These are phyloP conservation scores for Cladosporium oxysporum DNA, from an alignment of 2,329 filamentous ascomycete species.

Conservation along the genomic window DNA sequence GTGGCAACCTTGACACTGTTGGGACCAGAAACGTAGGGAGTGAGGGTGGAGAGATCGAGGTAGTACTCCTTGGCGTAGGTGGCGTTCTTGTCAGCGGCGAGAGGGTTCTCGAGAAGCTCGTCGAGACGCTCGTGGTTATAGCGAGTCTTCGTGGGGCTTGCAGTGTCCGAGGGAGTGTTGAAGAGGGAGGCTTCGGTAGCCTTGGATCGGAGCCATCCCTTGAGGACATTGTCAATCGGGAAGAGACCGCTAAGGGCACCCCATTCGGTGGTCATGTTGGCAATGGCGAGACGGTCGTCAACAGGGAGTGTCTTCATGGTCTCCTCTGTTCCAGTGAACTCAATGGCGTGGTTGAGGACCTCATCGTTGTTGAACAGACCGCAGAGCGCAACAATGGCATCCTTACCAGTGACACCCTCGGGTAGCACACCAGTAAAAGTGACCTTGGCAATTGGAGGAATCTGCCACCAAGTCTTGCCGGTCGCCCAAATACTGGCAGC, in stretches of 20 bases:
- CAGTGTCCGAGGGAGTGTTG: conserved; percentile 47
- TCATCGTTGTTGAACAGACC: conserved; percentile 84
- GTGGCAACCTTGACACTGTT: conserved; percentile 89
- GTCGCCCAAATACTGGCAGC: conserved; percentile 86
- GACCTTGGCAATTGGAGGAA: conserved; percentile 80
- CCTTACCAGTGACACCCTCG: conserved; percentile 83
- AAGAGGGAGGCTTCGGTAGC: conserved; percentile 71
- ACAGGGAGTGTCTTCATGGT: conserved; percentile 73
- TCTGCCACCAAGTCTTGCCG: conserved; percentile 81
- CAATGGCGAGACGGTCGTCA: conserved; percentile 72
- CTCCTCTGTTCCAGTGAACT: conserved; percentile 79
- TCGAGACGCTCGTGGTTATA: conserved; percentile 76
- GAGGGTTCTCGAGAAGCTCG: conserved; percentile 65
- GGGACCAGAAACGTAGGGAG: conserved; percentile 81
- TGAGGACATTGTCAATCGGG: conserved; percentile 73
- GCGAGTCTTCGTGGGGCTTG: conserved; percentile 54
- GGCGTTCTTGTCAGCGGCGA: conserved; percentile 73
- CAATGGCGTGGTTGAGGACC: conserved; percentile 86
- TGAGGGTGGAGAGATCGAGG: conserved; percentile 78
- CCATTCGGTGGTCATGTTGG: conserved; percentile 84
- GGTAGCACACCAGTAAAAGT: conserved; percentile 75
- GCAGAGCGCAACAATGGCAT: conserved; percentile 87
- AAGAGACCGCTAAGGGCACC: conserved; percentile 74
- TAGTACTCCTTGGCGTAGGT: conserved; percentile 81
- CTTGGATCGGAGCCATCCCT: conserved; percentile 74